phyloP scores from a whole-genome alignment of 805 yeast species.

The Metschnikowia cubensis region DNA sequence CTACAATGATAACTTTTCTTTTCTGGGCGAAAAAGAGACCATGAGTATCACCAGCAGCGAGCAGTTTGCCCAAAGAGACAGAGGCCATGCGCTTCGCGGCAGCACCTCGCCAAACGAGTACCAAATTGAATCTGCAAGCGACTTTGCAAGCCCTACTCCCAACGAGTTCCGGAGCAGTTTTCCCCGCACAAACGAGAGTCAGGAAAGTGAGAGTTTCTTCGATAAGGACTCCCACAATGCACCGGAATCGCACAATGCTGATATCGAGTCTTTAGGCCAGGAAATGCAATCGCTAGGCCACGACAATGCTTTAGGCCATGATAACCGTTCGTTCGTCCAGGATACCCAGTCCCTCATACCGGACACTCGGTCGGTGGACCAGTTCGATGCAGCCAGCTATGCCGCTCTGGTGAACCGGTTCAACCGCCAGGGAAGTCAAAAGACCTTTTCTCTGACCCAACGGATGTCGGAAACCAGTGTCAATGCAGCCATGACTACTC shows the following conservation, averaged over 20 bases:
- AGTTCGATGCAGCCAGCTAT: neutral
- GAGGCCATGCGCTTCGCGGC: neutral
- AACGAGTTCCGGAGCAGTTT: neutral
- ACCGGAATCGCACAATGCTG: neutral
- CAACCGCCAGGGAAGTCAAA: constrained; percentile 1
- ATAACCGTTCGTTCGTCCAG: neutral
- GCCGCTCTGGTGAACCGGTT: neutral
- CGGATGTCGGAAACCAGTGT: neutral
- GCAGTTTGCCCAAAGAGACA: neutral
- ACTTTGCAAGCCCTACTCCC: neutral
- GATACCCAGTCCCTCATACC: neutral
- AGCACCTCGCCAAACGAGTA: neutral
- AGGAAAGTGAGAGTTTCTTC: neutral
- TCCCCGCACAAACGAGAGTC: neutral
- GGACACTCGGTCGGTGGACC: neutral
- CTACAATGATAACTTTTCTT: neutral
- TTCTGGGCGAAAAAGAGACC: neutral
- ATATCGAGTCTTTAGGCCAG: neutral
- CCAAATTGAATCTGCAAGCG: neutral
- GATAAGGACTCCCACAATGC: neutral
- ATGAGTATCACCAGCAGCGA: neutral
- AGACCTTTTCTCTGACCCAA: neutral
- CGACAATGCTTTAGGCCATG: neutral
- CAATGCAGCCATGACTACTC: neutral
- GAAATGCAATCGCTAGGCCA: neutral